Conservation (phyloP, 106 monocot genomes). For the Acanthochlamys bracteata region DNA sequence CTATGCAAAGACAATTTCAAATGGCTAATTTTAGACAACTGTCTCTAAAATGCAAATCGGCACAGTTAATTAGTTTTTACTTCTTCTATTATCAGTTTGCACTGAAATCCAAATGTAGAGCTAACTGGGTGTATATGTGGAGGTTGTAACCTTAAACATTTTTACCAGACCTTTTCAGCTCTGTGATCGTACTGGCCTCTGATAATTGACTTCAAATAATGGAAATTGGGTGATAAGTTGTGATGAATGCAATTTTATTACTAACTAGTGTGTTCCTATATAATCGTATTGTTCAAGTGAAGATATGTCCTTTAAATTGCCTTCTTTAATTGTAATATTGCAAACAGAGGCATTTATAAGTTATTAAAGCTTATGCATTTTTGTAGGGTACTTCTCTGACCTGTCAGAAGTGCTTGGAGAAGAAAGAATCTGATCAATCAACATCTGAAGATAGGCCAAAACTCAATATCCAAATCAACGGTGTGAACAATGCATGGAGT, state of each 20-base stretch:
- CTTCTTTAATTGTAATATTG: no score
- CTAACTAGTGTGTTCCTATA: not conserved
- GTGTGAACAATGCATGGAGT: conserved; percentile 41
- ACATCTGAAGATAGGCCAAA: conserved; percentile 22
- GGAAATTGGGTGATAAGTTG: not conserved
- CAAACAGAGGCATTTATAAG: no score
- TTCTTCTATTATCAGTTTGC: no score
- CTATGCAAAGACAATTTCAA: no score
- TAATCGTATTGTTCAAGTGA: not conserved
- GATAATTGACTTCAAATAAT: not conserved
- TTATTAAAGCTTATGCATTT: not conserved
- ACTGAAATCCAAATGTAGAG: no score
- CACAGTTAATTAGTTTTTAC: no score
- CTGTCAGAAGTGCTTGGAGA: conserved; percentile 60
- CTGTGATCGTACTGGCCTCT: not conserved
- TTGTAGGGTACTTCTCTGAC: conserved; percentile 39
- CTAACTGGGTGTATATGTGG: no score
- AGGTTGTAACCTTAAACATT: no score
- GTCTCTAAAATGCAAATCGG: no score
- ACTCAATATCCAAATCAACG: conserved; percentile 10
- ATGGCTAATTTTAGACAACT: no score
- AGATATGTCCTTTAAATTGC: not conserved
- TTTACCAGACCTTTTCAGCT: no score
- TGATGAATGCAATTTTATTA: not conserved
- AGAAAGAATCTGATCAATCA: conserved; percentile 13